phyloP scores from a whole-genome alignment of 2,329 filamentous ascomycete species.

The Aspergillus melleus region DNA sequence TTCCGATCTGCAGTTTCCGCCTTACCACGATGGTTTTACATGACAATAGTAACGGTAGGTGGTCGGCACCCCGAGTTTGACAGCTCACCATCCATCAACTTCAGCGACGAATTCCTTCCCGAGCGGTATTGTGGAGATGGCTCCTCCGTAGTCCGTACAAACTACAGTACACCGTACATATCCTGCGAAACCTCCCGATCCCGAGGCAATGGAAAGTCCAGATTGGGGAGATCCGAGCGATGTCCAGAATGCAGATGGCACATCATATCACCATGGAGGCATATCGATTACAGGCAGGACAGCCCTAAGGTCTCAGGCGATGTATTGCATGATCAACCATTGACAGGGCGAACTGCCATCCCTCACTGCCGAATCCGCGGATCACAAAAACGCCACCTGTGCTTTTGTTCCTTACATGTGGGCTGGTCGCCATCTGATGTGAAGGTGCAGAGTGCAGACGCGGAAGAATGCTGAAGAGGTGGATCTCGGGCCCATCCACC shows the following conservation, averaged over 20 bases:
- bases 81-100: neutral
- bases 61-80: neutral
- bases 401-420: conserved; percentile 4
- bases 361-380: conserved; percentile 2
- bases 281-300: neutral
- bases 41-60: neutral
- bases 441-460: conserved; percentile 1
- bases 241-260: neutral
- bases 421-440: neutral
- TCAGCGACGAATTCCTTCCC: neutral
- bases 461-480: conserved; percentile 7
- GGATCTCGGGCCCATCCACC: conserved; percentile 1
- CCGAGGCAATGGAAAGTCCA: neutral
- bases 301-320: neutral
- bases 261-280: neutral
- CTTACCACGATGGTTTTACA: too few relatives aligned
- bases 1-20: neutral
- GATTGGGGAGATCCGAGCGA: neutral
- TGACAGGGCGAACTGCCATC: neutral
- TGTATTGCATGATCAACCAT: neutral
- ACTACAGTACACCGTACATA: too few relatives aligned
- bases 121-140: neutral
- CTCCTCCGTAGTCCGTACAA: too few relatives aligned
- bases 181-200: neutral
- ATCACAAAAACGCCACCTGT: conserved; percentile 10